Evolutionary conservation across 495 filamentous ascomycete genomes (phyloP).

Genomic region (Bacidia rubella): DNA sequence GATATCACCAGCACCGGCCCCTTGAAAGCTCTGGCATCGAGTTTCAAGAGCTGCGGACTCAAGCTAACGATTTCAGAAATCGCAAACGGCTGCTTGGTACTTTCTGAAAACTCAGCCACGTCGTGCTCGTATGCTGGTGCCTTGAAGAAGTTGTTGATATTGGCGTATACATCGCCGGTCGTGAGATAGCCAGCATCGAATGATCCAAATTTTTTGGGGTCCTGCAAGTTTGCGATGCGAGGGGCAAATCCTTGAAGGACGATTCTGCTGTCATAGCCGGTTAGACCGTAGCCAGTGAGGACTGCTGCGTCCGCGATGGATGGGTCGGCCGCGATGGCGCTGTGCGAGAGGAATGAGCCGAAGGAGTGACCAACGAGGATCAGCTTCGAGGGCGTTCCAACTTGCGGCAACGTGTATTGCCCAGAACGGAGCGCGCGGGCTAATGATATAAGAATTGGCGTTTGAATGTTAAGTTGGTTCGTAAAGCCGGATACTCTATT

Average conservation of each 20-base stretch:
- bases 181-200: constrained; percentile 5
- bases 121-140: constrained; percentile 7
- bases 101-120: constrained; percentile 12
- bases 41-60: constrained; percentile 14
- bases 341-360: constrained; percentile 20
- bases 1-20: constrained; percentile 20
- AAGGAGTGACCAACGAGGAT: constrained; percentile 29
- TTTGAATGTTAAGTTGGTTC: constrained; percentile 23
- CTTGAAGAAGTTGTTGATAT: constrained; percentile 9
- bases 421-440: constrained; percentile 19
- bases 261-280: neutral
- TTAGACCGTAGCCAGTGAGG: constrained; percentile 2
- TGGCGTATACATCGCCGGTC: constrained; percentile 1
- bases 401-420: neutral
- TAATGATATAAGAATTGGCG: constrained; percentile 23
- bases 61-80: constrained; percentile 1
- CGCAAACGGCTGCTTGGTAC: constrained; percentile 20
- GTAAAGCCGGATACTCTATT: constrained; percentile 22
- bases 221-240: neutral
- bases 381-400: constrained; percentile 19
- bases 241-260: neutral
- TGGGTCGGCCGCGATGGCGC: constrained; percentile 10
- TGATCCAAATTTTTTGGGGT: neutral
- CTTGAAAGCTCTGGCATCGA: constrained; percentile 14
- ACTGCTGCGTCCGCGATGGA: neutral